Base-by-base conservation (phyloP, 2,329 filamentous ascomycete species). In the Ascomycota sp. region DNA sequence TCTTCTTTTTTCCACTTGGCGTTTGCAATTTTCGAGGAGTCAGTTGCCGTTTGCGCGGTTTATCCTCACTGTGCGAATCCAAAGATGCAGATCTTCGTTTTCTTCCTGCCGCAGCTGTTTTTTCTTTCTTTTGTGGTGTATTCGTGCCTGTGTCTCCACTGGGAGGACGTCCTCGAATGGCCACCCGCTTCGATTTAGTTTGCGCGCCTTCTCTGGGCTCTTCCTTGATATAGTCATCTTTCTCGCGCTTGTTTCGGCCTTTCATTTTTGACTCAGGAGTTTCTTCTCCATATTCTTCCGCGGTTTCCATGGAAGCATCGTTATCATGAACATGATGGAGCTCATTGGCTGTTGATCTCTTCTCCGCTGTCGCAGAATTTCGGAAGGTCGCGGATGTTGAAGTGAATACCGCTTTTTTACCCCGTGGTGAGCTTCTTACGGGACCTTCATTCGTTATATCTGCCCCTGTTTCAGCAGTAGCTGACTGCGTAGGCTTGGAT, bases 191-290 rank as follows among this genome's bases (percentile, higher is more conserved):
- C 1, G 73, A 63, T 40, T 69, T 63, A 1, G 74, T 63, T 8
- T 65, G 49, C 19, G 68, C 45, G 28, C 81, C 72, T 21, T 82
- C 75, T 32, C 89, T 81, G 28, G 74, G 76, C 13, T 70, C 69
- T 34, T 77, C 76, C 35, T 77, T 76, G 34, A 68, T 63, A 32
- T 85, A 81, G 31, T 81, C 75, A 43, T 89, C 79, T 25, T 72
- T 72, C 41, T 71, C 76, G 29, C 67, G 62, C 46, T 72, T 80
- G 33, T 65, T 69, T 27, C 66, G 57, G 28, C 65, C 65, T 45
- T 72, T 76, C 22, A 64, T 65, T 38, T 80, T 72, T 4, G 76
- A 74, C 10, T 75, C 77, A 50, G 85, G 85, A 13, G 93, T 83
- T 41, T 93, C 85, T n/a, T 69, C 76, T 3, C 68, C 74, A 27